These are phyloP conservation scores for Echeveria elegans DNA, from an alignment of 164 flowering plant genomes.

Conservation along the genomic window DNA sequence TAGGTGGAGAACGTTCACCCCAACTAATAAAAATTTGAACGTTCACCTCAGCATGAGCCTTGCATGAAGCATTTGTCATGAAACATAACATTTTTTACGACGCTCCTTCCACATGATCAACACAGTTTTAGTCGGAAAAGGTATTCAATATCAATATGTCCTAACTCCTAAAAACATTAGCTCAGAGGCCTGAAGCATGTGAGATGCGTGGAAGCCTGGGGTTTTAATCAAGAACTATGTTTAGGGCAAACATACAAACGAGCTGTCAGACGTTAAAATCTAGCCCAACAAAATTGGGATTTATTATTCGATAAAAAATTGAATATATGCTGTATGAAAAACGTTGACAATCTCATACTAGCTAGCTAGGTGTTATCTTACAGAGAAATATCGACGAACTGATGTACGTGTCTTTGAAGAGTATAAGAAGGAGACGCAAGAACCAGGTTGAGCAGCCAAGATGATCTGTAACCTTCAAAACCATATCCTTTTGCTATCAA, in stretches of 20 bases:
- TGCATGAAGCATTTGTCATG: too few species aligned
- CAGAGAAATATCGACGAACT: neutral
- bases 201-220: neutral
- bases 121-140: neutral
- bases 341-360: neutral
- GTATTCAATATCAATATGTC: neutral
- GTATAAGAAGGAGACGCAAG: neutral
- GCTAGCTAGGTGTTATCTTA: neutral
- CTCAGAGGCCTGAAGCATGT: neutral
- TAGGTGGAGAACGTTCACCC: too few species aligned
- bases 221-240: neutral
- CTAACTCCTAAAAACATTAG: neutral
- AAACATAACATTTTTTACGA: too few species aligned
- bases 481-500: constrained; percentile 18
- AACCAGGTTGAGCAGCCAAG: neutral
- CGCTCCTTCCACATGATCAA: neutral
- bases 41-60: neutral
- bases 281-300: neutral
- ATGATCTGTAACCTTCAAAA: neutral
- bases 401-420: neutral
- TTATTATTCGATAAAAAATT: neutral
- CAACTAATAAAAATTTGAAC: too few species aligned
- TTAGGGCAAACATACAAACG: neutral
- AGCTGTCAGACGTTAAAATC: neutral
- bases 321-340: neutral